phyloP scores from a whole-genome alignment of 176 grass and related monocot genomes.

The Zoysia pacifica region DNA sequence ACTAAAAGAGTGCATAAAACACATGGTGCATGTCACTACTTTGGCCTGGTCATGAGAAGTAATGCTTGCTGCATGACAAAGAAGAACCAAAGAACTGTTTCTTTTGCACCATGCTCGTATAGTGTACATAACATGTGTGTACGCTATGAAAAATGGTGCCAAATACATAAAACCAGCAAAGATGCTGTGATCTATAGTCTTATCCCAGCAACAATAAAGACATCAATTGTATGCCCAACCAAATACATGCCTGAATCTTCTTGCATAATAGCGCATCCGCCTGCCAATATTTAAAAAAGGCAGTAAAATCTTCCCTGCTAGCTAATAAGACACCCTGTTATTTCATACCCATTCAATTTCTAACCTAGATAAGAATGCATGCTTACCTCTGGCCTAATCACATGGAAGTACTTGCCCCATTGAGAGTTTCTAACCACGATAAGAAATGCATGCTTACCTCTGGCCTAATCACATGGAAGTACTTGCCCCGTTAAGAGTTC shows the following conservation, averaged over 20 bases:
- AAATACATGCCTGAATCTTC: neutral
- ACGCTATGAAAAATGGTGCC: constrained; percentile 52
- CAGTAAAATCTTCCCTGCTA: neutral
- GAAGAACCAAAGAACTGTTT: constrained; percentile 46
- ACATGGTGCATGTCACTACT: constrained; percentile 18
- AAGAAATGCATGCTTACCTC: neutral
- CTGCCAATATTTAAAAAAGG: neutral
- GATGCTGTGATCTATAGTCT: neutral
- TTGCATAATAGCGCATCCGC: neutral
- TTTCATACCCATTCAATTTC: neutral
- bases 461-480: neutral
- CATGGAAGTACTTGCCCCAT: too few relatives aligned
- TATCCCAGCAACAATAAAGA: neutral
- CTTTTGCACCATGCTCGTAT: constrained; percentile 60
- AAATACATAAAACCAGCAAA: constrained; percentile 23
- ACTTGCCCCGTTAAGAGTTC: neutral
- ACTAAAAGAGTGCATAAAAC: neutral
- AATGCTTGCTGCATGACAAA: constrained; percentile 15
- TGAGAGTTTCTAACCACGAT: too few relatives aligned
- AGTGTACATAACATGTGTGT: constrained; percentile 34
- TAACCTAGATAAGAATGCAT: neutral
- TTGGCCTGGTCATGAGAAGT: constrained; percentile 20
- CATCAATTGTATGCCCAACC: neutral
- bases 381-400: too few relatives aligned
- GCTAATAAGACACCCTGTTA: neutral